phyloP scores from a whole-genome alignment of 2,329 filamentous ascomycete species.

The Coniochaeta hoffmannii region DNA sequence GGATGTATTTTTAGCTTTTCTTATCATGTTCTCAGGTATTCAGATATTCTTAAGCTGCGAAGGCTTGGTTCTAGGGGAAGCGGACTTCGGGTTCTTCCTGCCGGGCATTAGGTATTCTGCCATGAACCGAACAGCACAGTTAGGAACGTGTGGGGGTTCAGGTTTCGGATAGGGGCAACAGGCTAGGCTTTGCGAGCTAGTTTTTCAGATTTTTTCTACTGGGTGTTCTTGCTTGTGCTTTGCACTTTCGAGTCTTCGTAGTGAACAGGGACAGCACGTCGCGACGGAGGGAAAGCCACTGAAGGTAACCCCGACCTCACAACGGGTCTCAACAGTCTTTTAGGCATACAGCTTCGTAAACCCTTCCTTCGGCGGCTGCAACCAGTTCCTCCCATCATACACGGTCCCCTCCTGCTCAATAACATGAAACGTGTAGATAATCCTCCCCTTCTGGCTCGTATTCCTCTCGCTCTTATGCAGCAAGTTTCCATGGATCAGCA shows the following conservation, averaged over 20 bases:
- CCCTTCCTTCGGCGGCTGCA: slow-evolving; percentile 74
- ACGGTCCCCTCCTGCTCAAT: slow-evolving; percentile 67
- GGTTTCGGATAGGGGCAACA: neutral
- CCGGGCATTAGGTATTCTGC: neutral
- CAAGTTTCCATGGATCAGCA: slow-evolving; percentile 92
- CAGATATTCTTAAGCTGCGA: neutral
- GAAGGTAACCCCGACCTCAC: neutral
- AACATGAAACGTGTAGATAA: slow-evolving; percentile 96
- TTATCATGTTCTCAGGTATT: neutral
- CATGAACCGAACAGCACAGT: neutral
- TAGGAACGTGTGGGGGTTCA: neutral
- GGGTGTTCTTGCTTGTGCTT: neutral
- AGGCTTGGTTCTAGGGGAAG: neutral
- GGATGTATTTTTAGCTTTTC: neutral
- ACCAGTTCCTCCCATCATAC: slow-evolving; percentile 88
- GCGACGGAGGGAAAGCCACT: too few species aligned
- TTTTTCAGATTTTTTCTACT: neutral
- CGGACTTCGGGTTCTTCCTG: neutral
- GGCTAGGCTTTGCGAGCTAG: neutral
- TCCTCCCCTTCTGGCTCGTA: slow-evolving; percentile 73
- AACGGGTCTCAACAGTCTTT: neutral
- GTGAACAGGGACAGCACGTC: too few species aligned
- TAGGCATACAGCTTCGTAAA: slow-evolving; percentile 62
- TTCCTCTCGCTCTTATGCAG: slow-evolving; percentile 97
- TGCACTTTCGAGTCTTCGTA: too few species aligned